phyloP scores from a whole-genome alignment of 2,329 filamentous ascomycete species.

The Chrysoporthe cubensis region DNA sequence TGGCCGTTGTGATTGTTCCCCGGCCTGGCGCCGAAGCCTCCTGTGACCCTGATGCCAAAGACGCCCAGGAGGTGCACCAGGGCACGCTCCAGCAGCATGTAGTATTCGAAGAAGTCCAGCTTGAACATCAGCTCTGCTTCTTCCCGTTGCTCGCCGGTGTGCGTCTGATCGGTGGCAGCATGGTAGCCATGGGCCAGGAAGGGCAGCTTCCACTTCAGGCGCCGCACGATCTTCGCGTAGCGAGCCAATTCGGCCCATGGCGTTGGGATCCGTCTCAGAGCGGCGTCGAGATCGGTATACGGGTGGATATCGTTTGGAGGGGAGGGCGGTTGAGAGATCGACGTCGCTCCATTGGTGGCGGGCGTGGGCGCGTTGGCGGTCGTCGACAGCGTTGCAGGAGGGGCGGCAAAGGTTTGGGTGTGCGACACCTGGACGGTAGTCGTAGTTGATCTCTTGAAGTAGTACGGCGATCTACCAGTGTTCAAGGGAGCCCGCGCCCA shows the following conservation, averaged over 20 bases:
- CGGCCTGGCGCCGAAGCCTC: conserved; percentile 30
- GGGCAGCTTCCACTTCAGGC: conserved; percentile 66
- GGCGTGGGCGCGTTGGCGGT: not conserved
- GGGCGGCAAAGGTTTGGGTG: not conserved
- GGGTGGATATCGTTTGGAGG: not conserved
- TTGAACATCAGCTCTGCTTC: conserved; percentile 73
- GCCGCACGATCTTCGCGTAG: conserved; percentile 63
- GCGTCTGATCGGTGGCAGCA: conserved; percentile 49
- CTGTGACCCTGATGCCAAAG: conserved; percentile 59
- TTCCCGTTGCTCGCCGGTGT: conserved; percentile 37
- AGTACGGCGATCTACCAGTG: conserved; percentile 19
- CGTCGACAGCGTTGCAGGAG: not conserved
- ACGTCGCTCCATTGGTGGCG: not conserved
- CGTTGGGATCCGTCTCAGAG: conserved; percentile 22
- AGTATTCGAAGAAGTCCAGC: conserved; percentile 78
- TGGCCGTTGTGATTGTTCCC: conserved; percentile 5
- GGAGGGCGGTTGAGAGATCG: not conserved
- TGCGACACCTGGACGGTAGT: conserved; percentile 5
- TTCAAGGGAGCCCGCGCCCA: conserved; percentile 25
- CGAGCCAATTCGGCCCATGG: conserved; percentile 51
- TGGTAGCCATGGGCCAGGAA: conserved; percentile 61
- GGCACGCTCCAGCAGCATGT: conserved; percentile 72
- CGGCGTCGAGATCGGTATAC: conserved; percentile 10
- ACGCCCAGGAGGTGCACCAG: conserved; percentile 69
- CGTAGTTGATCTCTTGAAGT: conserved; percentile 16